Percentiles rank a stretch among this genome's conserved stretches.
Evolutionary conservation across 306 rosid species (phyloP).

Genomic region (Glycine soja): DNA sequence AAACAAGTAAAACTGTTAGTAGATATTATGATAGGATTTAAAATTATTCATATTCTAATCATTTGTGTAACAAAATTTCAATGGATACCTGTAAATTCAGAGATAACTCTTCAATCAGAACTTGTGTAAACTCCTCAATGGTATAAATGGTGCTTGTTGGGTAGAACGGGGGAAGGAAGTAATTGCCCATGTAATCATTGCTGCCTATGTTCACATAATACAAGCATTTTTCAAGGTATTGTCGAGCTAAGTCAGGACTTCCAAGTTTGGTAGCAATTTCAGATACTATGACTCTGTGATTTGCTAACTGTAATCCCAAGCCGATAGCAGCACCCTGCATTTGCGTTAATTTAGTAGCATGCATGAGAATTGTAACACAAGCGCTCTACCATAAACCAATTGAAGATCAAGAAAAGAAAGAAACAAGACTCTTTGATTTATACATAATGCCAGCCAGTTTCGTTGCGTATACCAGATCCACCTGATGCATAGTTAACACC

Average conservation of each 20-base stretch:
- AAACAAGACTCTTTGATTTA: background rate
- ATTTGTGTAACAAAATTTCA: background rate
- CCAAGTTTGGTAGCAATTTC: slow-evolving; percentile 40
- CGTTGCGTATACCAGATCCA: slow-evolving; percentile 45
- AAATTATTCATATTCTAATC: background rate
- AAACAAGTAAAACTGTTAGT: background rate
- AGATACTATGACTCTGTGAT: slow-evolving; percentile 50
- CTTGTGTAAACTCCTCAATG: slow-evolving; percentile 49
- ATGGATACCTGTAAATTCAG: slow-evolving; percentile 53
- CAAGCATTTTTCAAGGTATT: slow-evolving; percentile 59
- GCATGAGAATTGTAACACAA: slow-evolving; percentile 15
- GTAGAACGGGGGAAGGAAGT: slow-evolving; percentile 57
- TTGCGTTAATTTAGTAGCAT: background rate
- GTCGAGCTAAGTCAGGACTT: slow-evolving; percentile 6
- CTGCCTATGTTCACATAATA: slow-evolving; percentile 63
- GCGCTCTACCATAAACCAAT: slow-evolving; percentile 12
- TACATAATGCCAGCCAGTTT: slow-evolving; percentile 15
- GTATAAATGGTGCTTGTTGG: slow-evolving; percentile 47
- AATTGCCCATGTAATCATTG: slow-evolving; percentile 71
- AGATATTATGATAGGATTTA: background rate
- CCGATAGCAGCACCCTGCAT: slow-evolving; percentile 56
- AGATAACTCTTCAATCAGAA: slow-evolving; percentile 49
- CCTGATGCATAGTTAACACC: slow-evolving; percentile 61
- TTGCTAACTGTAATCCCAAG: slow-evolving; percentile 48
- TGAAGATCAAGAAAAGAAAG: slow-evolving; percentile 3